Evolutionary conservation across 345 rosid genomes (phyloP).

Genomic region (Pistacia atlantica): DNA sequence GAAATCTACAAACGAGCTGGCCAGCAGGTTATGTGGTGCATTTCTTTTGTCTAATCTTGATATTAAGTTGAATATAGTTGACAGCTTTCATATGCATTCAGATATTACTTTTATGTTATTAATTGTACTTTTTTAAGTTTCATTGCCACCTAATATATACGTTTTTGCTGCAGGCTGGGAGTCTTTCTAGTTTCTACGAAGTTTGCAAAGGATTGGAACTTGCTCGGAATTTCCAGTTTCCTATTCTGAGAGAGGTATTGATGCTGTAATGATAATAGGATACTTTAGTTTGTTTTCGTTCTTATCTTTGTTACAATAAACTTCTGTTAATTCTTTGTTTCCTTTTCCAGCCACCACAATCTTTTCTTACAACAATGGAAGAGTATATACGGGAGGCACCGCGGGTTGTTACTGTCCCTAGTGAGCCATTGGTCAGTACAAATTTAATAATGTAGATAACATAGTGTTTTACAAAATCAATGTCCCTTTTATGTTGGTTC

Average conservation of each 20-base stretch:
- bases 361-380: constrained; percentile 93
- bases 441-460: constrained; percentile 6
- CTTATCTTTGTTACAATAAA: not conserved
- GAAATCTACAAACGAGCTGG: constrained; percentile 73
- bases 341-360: constrained; percentile 83
- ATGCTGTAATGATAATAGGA: constrained; percentile 7
- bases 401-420: constrained; percentile 72
- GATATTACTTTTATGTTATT: not conserved
- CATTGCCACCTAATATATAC: constrained; percentile 4
- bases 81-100: not conserved
- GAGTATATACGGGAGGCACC: constrained; percentile 99
- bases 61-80: constrained; percentile 3
- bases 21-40: constrained; percentile 67
- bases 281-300: constrained; percentile 6
- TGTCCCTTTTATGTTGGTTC: not conserved
- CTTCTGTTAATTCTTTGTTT: constrained; percentile 6
- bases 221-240: constrained; percentile 98
- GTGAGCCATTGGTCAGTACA: constrained; percentile 69
- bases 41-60: constrained; percentile 10
- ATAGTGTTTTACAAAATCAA: not conserved
- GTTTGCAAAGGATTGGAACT: constrained; percentile 96
- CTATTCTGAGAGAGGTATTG: constrained; percentile 85
- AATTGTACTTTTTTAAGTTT: not conserved
- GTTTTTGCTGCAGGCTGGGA: constrained; percentile 66
- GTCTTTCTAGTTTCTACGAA: constrained; percentile 92